Evolutionary conservation across 2,329 filamentous ascomycete species (phyloP), one percentile per base, ranked within the genome.

Genomic region (Juglanconis juglandina): DNA sequence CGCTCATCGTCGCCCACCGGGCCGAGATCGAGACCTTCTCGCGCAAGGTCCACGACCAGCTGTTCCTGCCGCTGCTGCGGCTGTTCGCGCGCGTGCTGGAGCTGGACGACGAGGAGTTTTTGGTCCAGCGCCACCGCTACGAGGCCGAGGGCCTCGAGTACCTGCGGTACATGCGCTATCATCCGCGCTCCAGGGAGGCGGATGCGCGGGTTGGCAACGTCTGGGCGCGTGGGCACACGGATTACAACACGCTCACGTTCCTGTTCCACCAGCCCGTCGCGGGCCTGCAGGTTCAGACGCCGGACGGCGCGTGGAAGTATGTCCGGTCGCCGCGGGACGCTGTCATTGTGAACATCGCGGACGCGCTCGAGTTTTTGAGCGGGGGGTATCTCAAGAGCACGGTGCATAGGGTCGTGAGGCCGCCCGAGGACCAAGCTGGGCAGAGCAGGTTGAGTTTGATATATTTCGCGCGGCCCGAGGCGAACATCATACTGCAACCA

Each of bases 191-290:
- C 2, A 63, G 61, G 42, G 60, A 66, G 34, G 66, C 62, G 11
- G 65, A 67, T 24, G 64, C 61, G 33, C 46, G 55, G 4, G 58
- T 35, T 6, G 60, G 58, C 9, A 66, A 68, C 35, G 62, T 68
- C 44, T 69, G 66, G 67, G 65, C 66, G 0, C 63, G 63, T 47
- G 68, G 67, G 3, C 68, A 69, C 32, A 70, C 68, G 9, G 68
- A 70, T 55, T 70, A 69, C 37, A 68, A 68, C 17, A 69, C 64
- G 52, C 69, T 84, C 1, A 83, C 82, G 0, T 71, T 84, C 8
- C 73, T 84, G 1, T 84, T 85, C 72, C 76, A 80, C 2, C 81
- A 84, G 64, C 81, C 81, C 0, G 75, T 85, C n/a, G 78, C 81
- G 0, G 80, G 77, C 0, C 70, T 84, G 13, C 81, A 85, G 66